These are phyloP conservation scores for Vinca minor DNA, from an alignment of 257 asterid species.

Conservation along the genomic window DNA sequence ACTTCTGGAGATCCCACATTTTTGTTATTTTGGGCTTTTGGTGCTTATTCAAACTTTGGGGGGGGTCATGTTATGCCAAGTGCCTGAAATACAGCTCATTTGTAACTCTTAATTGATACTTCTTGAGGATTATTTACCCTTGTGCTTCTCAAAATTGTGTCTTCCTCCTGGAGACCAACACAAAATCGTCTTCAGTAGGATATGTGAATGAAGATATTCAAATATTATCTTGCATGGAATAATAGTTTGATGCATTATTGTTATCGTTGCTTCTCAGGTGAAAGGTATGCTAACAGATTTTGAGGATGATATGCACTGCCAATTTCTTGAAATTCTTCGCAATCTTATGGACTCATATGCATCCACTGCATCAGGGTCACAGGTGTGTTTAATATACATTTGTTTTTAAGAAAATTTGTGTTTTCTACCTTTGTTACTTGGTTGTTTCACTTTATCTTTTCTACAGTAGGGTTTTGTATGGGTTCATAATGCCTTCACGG, in stretches of 20 bases:
- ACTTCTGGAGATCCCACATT: neutral
- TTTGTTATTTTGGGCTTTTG: neutral
- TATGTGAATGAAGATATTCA: neutral
- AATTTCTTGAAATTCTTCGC: slow-evolving; percentile 89
- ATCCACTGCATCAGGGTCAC: slow-evolving; percentile 43
- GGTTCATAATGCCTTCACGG: too few species aligned
- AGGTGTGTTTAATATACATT: slow-evolving; percentile 35
- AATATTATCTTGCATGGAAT: neutral
- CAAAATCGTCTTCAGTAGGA: neutral
- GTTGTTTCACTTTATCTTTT: neutral
- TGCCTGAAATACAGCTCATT: neutral
- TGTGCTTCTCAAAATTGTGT: neutral
- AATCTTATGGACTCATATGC: slow-evolving; percentile 86
- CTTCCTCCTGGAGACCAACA: neutral
- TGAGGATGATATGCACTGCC: slow-evolving; percentile 96
- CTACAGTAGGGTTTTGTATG: neutral
- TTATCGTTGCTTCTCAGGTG: slow-evolving; percentile 46
- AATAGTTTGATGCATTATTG: neutral
- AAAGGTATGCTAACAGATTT: slow-evolving; percentile 82
- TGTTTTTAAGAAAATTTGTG: neutral
- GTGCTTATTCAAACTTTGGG: too few species aligned
- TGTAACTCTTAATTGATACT: neutral
- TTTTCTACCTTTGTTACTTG: neutral
- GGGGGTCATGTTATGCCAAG: too few species aligned
- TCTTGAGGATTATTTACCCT: too few species aligned